Conservation (phyloP, 2,329 filamentous ascomycete species). For the Lizonia empirigonia region DNA sequence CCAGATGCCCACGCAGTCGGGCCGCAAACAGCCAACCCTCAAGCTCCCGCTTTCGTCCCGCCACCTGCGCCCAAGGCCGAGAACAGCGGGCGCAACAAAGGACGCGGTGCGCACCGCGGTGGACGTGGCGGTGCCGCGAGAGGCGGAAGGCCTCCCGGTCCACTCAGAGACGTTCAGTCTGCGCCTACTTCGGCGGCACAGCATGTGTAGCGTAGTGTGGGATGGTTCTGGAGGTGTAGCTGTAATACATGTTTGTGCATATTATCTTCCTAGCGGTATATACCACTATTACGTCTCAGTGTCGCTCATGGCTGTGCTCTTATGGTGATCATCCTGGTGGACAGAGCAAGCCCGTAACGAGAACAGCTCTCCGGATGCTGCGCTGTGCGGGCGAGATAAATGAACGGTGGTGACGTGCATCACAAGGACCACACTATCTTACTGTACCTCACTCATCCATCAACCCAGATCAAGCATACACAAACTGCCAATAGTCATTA, state of each 20-base stretch:
- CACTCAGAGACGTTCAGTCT: slow-evolving; percentile 18
- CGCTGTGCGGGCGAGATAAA: no score
- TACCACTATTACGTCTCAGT: no score
- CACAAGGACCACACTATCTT: no score
- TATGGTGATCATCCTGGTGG: no score
- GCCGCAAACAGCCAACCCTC: not conserved
- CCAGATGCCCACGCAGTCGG: not conserved
- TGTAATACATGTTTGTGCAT: not conserved
- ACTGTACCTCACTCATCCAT: no score
- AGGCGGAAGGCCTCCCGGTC: slow-evolving; percentile 28
- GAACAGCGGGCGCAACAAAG: slow-evolving; percentile 5
- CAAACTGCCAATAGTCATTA: not conserved
- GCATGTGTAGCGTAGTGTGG: not conserved
- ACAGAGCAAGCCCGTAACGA: no score
- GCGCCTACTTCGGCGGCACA: slow-evolving; percentile 8
- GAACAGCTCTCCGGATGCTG: no score
- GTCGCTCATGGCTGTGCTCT: no score
- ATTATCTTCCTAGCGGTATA: no score
- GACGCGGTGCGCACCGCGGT: slow-evolving; percentile 28
- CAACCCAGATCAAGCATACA: no score
- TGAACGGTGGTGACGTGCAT: no score
- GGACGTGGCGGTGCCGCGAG: slow-evolving; percentile 30
- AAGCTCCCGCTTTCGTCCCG: not conserved
- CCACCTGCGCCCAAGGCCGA: not conserved
- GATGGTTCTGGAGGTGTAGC: not conserved